Evolutionary conservation across 2,329 filamentous ascomycete genomes (phyloP).

Genomic region (Cyanodermella asteris): DNA sequence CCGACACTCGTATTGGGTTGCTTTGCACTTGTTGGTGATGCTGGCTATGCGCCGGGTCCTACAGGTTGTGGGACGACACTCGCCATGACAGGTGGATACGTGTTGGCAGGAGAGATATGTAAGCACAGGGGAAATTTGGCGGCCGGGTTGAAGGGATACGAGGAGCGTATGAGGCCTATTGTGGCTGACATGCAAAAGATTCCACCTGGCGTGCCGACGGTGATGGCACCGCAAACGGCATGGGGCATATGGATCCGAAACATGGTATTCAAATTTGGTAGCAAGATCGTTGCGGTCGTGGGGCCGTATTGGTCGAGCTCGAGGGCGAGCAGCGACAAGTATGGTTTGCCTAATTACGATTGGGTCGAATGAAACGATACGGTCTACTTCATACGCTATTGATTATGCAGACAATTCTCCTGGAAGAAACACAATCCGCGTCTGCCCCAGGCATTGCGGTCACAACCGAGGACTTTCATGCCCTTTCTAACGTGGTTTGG

Average conservation of each 20-base stretch:
- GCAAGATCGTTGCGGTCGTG: no score
- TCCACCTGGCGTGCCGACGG: conserved; percentile 13
- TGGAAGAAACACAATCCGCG: no score
- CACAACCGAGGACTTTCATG: no score
- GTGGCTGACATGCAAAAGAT: conserved; percentile 11
- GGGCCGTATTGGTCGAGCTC: no score
- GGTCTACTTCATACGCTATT: no score
- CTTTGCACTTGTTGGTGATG: conserved; percentile 20
- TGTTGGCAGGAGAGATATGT: conserved; percentile 29
- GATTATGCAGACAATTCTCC: no score
- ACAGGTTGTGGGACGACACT: conserved; percentile 17
- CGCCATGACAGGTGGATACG: conserved; percentile 24
- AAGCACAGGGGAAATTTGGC: conserved; percentile 12
- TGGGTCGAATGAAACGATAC: no score
- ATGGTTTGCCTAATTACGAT: no score
- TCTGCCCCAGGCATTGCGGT: no score
- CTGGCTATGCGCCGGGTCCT: conserved; percentile 15
- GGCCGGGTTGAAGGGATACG: conserved; percentile 16
- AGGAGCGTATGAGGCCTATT: conserved; percentile 13
- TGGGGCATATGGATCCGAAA: conserved; percentile 6
- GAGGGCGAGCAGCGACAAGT: no score
- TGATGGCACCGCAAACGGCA: conserved; percentile 15
- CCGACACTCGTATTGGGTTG: conserved; percentile 13
- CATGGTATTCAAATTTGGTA: conserved; percentile 2
- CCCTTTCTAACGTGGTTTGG: no score